A percentile compares a stretch with the other conserved stretches of the same genome.
Conservation (phyloP, 2,329 filamentous ascomycete species). For the Stemphylium beticola region DNA sequence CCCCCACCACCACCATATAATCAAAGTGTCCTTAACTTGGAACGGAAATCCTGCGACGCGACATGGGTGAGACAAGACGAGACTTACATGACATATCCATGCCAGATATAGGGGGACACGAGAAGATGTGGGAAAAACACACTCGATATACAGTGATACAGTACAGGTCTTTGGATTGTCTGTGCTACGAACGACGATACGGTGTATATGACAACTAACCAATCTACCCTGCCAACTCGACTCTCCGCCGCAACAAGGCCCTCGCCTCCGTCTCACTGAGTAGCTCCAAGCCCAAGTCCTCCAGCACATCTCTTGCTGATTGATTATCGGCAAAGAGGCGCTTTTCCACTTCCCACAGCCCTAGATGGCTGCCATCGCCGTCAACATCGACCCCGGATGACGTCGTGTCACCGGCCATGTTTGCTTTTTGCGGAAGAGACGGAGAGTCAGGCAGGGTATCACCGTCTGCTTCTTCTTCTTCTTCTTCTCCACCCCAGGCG, state of each 20-base stretch:
- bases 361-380: constrained; percentile 23
- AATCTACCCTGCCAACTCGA: constrained; percentile 59
- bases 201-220: too few species aligned
- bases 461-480: constrained; percentile 20
- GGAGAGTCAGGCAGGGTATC: background rate
- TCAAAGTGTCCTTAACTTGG: background rate
- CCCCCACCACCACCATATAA: background rate
- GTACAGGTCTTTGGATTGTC: too few species aligned
- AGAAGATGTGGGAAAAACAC: too few species aligned
- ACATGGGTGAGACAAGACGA: background rate
- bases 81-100: background rate
- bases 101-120: background rate
- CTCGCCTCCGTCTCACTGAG: constrained; percentile 70
- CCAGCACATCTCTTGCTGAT: constrained; percentile 60
- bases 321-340: constrained; percentile 56
- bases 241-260: constrained; percentile 68
- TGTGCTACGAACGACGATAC: background rate
- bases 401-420: constrained; percentile 8
- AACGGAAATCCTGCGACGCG: background rate
- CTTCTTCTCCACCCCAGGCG: constrained; percentile 48
- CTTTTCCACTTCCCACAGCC: constrained; percentile 55
- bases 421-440: constrained; percentile 23
- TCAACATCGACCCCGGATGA: constrained; percentile 7
- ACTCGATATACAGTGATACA: too few species aligned
- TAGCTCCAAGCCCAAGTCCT: constrained; percentile 65